Evolutionary conservation across 306 rosid species (phyloP), one percentile per base, ranked within the genome.

Genomic region (Casuarina equisetifolia): DNA sequence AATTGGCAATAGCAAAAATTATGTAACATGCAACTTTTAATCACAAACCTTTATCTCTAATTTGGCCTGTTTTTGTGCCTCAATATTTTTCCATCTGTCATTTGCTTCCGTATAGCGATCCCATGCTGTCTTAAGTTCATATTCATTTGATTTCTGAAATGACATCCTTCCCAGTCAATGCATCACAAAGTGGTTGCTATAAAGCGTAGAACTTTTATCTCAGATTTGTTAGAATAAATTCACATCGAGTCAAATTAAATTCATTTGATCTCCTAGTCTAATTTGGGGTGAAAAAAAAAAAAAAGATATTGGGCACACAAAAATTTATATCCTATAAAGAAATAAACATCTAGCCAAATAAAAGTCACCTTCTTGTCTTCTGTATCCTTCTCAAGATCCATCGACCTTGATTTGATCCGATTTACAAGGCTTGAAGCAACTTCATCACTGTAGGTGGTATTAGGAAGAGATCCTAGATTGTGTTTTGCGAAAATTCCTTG

Each of bases 401-500:
- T 61, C 83, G 88, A 78, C 82, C 97, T 88, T 44, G 90, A 92
- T 48, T 84, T 86, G 87, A 91, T 81, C 81, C 89, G 91, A 77
- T 86, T 87, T 75, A 90, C 84, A 72, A 91, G 88, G 84, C 86
- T 91, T 64, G 73, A 73, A 82, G 88, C 88, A 77, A 80, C 92
- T 72, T 89, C 98, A 76, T 80, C 68, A 74, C 87, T 80, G 77
- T 90, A 92, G 50, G 98, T 95, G 25, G 86, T 43, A 84, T 70
- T 76, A 51, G 95, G 90, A 82, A 92, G 86, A 85, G 91, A 67
- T 55, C 98, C 97, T 54, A 95, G 86, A 86, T 91, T 92, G 82
- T 88, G 88, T 80, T 55, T 83, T 10, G 74, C 74, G 82, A 88
- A 89, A 76, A 92, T 54, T 17, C 73, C 80, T 86, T 87, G 84